Base-by-base conservation (phyloP, 2,329 filamentous ascomycete genomes). In the Polychaeton citri region DNA sequence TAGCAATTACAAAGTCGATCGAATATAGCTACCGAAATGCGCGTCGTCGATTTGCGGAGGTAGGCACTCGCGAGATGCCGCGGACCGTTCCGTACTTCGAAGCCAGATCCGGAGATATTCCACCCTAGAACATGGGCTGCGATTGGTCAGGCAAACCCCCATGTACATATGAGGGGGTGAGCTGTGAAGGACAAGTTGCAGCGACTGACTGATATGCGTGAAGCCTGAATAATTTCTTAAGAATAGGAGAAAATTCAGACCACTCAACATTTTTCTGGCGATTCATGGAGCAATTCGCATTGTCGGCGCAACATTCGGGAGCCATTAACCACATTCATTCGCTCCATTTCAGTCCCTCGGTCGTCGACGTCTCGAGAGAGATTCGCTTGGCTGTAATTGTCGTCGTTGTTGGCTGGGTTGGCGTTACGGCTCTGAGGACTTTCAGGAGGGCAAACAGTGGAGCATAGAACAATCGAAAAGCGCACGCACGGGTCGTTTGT, bases 331-430 rank as follows among this genome's bases (percentile, higher is more conserved):
- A 74, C 43, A 58, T 62, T 42, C 69, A 74, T 45, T 62, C 62
- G 19, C 46, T 76, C 40, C 63, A 71, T 43, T 52, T 72, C 41
- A 66, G 65, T 32, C 58, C 65, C 15, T 66, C 65, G 13, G 58
- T 64, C 34, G 57, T 66, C 30, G 58, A 60, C 37, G 52, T 72
- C 41, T 63, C 64, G 21, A 64, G 63, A 44, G 69, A 73, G 48
- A 52, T 70, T 39, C 65, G 68, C 38, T 58, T 68, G 34, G 61
- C 72, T 45, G 63, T 63, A 31, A 51, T 67, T 44, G 62, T 69
- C 42, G 54, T 69, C 42, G 66, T 65, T 30, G 41, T 49, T 32
- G 54, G 55, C 38, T 52, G 50, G 46, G 41, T 57, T 32, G 43
- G 50, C 12, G 46, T 52, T 20, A 47, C 50, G 10, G 36, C 43